Percentiles rank a stretch among this genome's conserved stretches.
Conservation (phyloP, 2,329 filamentous ascomycete species). For the Monilinia fructicola region DNA sequence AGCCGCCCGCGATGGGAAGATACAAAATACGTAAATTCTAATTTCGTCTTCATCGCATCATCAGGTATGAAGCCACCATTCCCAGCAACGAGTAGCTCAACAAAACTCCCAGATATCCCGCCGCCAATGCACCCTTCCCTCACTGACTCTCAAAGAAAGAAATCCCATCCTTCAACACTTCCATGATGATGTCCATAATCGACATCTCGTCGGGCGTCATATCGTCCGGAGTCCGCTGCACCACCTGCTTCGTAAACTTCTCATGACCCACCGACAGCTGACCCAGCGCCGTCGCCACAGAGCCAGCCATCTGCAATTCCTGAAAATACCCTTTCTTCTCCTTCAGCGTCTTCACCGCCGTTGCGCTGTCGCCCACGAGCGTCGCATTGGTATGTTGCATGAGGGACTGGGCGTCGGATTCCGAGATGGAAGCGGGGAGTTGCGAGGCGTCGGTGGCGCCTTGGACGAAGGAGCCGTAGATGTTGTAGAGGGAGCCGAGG, state of each 20-base stretch:
- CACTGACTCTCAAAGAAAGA: not conserved
- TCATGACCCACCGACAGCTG: not conserved
- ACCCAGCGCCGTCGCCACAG: not conserved
- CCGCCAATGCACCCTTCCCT: not conserved
- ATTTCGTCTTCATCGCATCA: too few relatives aligned
- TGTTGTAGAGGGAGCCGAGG: not conserved
- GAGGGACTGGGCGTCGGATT: not conserved
- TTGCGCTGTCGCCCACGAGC: not conserved
- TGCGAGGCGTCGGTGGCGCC: not conserved
- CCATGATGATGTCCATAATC: not conserved
- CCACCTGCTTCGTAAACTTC: not conserved
- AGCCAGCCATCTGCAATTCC: not conserved
- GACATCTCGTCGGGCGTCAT: not conserved
- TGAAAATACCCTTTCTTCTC: not conserved
- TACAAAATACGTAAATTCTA: too few relatives aligned
- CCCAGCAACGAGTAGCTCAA: not conserved
- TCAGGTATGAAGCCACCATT: not conserved
- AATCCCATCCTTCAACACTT: not conserved
- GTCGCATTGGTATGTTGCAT: not conserved
- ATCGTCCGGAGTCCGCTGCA: not conserved
- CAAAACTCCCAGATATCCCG: too few relatives aligned
- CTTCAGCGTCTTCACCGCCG: not conserved
- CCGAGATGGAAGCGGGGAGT: not conserved
- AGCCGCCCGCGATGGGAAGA: too few relatives aligned
- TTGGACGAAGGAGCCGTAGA: not conserved